Conservation (phyloP, 2,329 filamentous ascomycete species). For the Pyrenophora graminea region DNA sequence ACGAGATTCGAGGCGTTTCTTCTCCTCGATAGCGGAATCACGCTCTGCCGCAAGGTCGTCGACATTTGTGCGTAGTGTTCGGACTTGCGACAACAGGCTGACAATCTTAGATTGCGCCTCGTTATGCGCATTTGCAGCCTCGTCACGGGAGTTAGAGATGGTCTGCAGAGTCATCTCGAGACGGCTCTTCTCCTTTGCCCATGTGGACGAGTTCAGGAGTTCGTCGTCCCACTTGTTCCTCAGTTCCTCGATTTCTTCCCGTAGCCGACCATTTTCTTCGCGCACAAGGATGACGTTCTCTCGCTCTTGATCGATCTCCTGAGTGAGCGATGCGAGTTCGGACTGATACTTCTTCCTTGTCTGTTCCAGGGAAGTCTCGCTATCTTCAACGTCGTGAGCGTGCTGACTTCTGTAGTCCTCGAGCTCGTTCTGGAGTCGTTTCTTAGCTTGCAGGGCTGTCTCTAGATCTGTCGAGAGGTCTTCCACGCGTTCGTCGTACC, state of each 20-base stretch:
- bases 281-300: conserved; percentile 86
- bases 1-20: conserved; percentile 82
- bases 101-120: conserved; percentile 95
- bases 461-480: conserved; percentile 90
- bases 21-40: conserved; percentile 83
- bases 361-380: conserved; percentile 93
- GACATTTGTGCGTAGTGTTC: conserved; percentile 77
- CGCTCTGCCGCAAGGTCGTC: conserved; percentile 87
- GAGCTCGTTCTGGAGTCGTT: conserved; percentile 92
- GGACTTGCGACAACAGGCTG: conserved; percentile 84
- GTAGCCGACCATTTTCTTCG: conserved; percentile 80
- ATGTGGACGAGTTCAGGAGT: conserved; percentile 94
- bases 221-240: conserved; percentile 98
- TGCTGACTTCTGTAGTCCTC: conserved; percentile 96
- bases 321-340: conserved; percentile 85
- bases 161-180: conserved; percentile 89
- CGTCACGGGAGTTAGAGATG: conserved; percentile 86
- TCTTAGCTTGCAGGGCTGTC: conserved; percentile 83
- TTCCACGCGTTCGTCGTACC: conserved; percentile 87
- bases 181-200: conserved; percentile 96
- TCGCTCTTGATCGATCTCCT: conserved; percentile 90
- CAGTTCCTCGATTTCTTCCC: conserved; percentile 95
- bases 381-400: conserved; percentile 95
- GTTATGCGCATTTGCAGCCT: conserved; percentile 89
- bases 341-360: conserved; percentile 96